Base-by-base conservation (phyloP, 177 flowering plant species). In the Telopea speciosissima region DNA sequence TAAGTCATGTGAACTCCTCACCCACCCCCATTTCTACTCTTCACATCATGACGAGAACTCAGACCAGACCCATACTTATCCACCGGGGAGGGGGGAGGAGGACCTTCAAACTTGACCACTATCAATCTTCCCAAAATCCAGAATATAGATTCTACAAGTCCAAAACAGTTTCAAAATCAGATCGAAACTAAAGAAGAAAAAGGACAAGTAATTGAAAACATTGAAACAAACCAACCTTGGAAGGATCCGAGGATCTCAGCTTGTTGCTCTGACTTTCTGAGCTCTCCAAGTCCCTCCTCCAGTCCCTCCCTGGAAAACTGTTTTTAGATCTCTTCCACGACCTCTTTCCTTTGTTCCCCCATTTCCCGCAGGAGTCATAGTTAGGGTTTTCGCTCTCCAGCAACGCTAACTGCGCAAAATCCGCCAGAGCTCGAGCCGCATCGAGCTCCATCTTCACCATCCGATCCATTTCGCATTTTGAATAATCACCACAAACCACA, bases 401-500 rank as follows among this genome's bases (percentile, higher is more conserved):
- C 78, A 69, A 31, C 44, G 76, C 76, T 62, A 79, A 26, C 69
- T 73, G 78, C 42, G 90, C 88, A 79, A 92, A 74, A 49, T 80
- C 85, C 2, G 97, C 88, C 17, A 92, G 77, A 23, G 87, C 88
- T 65, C 85, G 86, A 10, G 98, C 98, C 52, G 95, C 97, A 73
- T 93, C 98, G 28, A 89, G 60, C 87, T 89, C 93, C 14, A 66
- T 78, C 78, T 74, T 74, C 73, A 81, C 89, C 87, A 82, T 73
- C 81, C 71, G 83, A 79, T 80, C 84, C 60, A 67, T 77, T 14
- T 65, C 70, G 62, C 76, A 65, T 73, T 68, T 64, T 52, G 26
- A 45, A 16, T 59, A 74, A 19, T 17, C 54, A 26, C 7, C 45
- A 4, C 12, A 52, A 52, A 52, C 11, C 19, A 19, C 16, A 11